Conservation (phyloP, 108 stramenopile genomes). For the Chaetoceros muelleri region DNA sequence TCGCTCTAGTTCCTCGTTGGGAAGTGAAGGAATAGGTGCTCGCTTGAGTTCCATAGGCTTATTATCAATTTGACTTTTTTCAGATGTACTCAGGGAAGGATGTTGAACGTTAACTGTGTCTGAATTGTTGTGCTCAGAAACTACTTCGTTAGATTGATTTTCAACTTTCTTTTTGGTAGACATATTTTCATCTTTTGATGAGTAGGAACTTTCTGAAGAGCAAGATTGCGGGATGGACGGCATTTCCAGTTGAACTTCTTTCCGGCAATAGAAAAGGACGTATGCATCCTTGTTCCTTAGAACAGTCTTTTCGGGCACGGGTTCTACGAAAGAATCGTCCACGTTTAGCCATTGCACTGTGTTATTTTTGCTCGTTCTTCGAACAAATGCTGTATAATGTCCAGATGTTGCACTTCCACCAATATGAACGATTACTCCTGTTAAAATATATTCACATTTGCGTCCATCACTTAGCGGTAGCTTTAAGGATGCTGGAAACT, state of each 20-base stretch:
- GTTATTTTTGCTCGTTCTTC: conserved; percentile 28
- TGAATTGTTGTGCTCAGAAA: too few species aligned
- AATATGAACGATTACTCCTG: conserved; percentile 71
- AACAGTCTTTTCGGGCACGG: conserved; percentile 61
- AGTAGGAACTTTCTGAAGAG: too few species aligned
- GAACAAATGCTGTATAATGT: conserved; percentile 76
- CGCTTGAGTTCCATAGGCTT: too few species aligned
- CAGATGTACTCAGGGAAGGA: too few species aligned
- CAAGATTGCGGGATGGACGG: too few species aligned
- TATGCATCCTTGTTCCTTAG: conserved; percentile 64
- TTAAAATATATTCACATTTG: conserved; percentile 49
- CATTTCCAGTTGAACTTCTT: conserved; percentile 70
- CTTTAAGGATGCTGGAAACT: conserved; percentile 54
- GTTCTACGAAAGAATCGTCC: conserved; percentile 71
- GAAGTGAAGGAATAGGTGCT: too few species aligned
- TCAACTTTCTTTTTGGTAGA: too few species aligned
- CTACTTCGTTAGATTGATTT: too few species aligned
- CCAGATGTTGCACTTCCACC: conserved; percentile 66
- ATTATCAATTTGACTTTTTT: too few species aligned
- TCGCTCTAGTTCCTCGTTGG: too few species aligned
- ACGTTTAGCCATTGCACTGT: conserved; percentile 55
- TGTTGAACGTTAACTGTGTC: too few species aligned
- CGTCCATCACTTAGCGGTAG: conserved; percentile 70
- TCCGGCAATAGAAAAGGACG: conserved; percentile 66
- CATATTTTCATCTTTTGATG: too few species aligned